These are phyloP conservation scores for Phytophthora sojae DNA, from an alignment of 352 stramenopile species.

Conservation along the genomic window DNA sequence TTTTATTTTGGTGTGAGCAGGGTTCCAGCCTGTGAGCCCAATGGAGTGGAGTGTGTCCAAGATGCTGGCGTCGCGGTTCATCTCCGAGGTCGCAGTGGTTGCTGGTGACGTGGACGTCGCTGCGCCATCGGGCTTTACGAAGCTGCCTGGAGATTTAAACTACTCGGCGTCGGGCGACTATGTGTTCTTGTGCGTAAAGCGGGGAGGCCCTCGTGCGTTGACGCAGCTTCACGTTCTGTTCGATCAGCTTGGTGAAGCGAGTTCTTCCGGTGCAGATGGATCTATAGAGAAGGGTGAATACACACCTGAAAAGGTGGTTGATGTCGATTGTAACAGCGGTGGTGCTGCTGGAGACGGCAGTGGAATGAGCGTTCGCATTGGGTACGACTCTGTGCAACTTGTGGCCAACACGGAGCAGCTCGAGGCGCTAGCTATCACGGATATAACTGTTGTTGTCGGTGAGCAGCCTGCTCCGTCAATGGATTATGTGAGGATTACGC, in stretches of 20 bases:
- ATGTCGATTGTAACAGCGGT: conserved; percentile 44
- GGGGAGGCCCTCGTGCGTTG: conserved; percentile 44
- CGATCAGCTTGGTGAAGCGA: conserved; percentile 14
- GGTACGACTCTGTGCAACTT: conserved; percentile 40
- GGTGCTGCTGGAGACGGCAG: conserved; percentile 32
- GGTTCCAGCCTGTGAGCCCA: conserved; percentile 47
- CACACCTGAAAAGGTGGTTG: conserved; percentile 21
- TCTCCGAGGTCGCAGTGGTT: conserved; percentile 72
- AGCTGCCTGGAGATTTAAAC: conserved; percentile 68
- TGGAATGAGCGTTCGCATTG: conserved; percentile 38
- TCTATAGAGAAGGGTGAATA: neutral
- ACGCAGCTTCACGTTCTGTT: conserved; percentile 47
- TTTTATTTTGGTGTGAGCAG: conserved; percentile 28
- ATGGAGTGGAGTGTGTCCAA: conserved; percentile 54
- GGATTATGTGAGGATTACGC: conserved; percentile 60
- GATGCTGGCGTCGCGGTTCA: conserved; percentile 49
- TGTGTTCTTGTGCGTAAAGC: conserved; percentile 76
- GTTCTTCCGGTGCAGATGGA: neutral
- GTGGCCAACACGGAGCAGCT: conserved; percentile 41
- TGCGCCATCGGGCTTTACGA: conserved; percentile 59
- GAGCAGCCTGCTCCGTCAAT: conserved; percentile 31
- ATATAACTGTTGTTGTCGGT: conserved; percentile 57
- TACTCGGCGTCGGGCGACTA: conserved; percentile 69
- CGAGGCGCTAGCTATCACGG: conserved; percentile 63
- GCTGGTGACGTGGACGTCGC: conserved; percentile 60